Base-by-base conservation (phyloP, 805 yeast species). In the Yamadazyma tumulicola region DNA sequence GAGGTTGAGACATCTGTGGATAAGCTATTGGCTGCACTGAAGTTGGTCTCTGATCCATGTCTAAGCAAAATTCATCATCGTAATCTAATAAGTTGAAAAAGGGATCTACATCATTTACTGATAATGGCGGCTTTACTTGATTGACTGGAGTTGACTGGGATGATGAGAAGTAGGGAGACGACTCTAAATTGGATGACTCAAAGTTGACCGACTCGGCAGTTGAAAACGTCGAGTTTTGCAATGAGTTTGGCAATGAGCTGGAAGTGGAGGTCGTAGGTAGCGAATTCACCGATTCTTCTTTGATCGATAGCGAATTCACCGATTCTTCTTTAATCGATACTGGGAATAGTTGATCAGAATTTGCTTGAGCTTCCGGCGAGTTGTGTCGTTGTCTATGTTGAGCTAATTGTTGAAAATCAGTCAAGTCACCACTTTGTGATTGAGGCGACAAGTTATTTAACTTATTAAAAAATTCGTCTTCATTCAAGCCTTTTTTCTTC, bases 21-120 rank as follows among this genome's bases (percentile, higher is more conserved):
- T n/a, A n/a, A n/a, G n/a, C n/a, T n/a, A 7, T 9, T 11, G 12
- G 23, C 6, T 29, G 23, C 19, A 16, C 13, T 17, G 31, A 18
- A n/a, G 12, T 15, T 10, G 34, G 31, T 33, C 30, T 19, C 46
- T 67, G 72, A 36, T 66, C 72, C 10, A 59, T 49, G 42, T 66
- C 72, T 35, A 66, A 57, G 46, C 73, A 66, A 41, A 46, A 66
- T 22, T 64, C 70, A 38, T 66, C 72, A 40, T 66, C 72, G 42
- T 62, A 65, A 41, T 65, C 69, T 11, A 40, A 29, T 19, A 30
- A 26, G 14, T 25, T 29, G 13, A 35, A 35, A 25, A 29, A 35
- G 12, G 13, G n/a, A 18, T 5, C n/a, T 5, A 19, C 17, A 12
- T 6, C 7, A 5, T 16, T 15, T n/a, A 11, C 7, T 4, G 31